Base-by-base conservation (phyloP, 495 filamentous ascomycete genomes). In the Aspergillus nanangensis region DNA sequence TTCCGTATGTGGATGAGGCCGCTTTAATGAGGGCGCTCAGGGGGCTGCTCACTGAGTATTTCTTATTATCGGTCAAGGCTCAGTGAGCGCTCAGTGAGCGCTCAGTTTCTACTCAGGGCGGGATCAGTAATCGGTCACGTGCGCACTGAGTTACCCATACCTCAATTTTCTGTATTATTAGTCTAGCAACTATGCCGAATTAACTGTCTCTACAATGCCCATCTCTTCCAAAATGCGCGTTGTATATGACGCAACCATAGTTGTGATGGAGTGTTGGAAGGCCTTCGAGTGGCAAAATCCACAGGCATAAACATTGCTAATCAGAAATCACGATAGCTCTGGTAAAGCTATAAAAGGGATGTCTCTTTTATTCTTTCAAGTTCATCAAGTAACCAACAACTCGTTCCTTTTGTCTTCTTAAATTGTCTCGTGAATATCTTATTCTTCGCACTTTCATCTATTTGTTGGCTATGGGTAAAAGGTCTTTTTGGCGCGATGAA, bases 81-180 rank as follows among this genome's bases (percentile, higher is more conserved):
- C 27, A 41, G 38, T 31, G 25, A 33, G 25, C 15, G 15, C 41
- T 43, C 27, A 44, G 18, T n/a, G n/a, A n/a, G n/a, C n/a, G n/a
- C n/a, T n/a, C n/a, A n/a, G n/a, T n/a, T 7, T 21, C 41, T 36
- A 45, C 17, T 36, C 31, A 35, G 31, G 19, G 21, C 32, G 20
- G 29, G 18, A 45, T 45, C 20, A 45, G 42, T 45, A 10, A 37
- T 23, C 10, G n/a, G 27, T 31, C 11, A 43, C 4, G n/a, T 33
- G 14, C 11, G 18, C 11, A 32, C 8, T 38, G 21, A 46, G 34
- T 23, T 38, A 38, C 22, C 18, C 17, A 48, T 41, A 2, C 20
- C 45, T 48, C n/a, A 48, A 41, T 41, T 34, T 41, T 48, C 24
- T 48, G 18, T 48, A 41, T n/a, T 14, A 9, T 42, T 42, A 42